Evolutionary conservation across 2,329 filamentous ascomycete genomes (phyloP), one percentile per base, ranked within the genome.

Genomic region (Alternaria dauci): DNA sequence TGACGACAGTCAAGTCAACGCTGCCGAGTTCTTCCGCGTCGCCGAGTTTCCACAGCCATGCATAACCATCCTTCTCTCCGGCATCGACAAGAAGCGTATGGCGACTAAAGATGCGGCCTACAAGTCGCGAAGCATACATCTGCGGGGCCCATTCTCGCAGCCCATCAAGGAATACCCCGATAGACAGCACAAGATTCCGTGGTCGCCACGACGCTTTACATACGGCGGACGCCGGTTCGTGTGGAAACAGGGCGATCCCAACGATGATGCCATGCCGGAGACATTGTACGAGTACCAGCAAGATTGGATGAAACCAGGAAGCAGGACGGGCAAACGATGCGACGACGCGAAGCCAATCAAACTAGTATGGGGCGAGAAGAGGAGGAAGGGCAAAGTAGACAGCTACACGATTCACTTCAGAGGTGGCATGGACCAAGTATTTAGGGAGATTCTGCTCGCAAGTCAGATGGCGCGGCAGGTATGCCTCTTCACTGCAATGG

Each of bases 191-290:
- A 78, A 76, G 62, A 72, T 77, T n/a, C 76, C 76, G 2, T 78
- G 76, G 76, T 76, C 74, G 16, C 76, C 76, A 18, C 72, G 76
- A n/a, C 71, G 76, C 26, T 77, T 78, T 55, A 77, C 65, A 7
- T 78, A 77, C 47, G 76, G 75, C 41, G 76, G 76, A 9, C 74
- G 76, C 8, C 69, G 73, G 20, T 78, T 78, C 56, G 76, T 79
- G 20, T 86, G 82, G 80, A 82, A 72, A 36, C 75, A 75, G 8
- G 81, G 78, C 20, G 68, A 78, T 23, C 79, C 81, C 2, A 73
- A 85, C 69, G 83, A 85, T 62, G 82, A 85, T 38, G 73, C 75
- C 6, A 78, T 78, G 76, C 75, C 75, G 6, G 76, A 78, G 66
- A 76, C 75, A 5, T 66, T 78, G 23, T 78, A 77, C 62, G 76